Percentiles rank a stretch among this genome's conserved stretches.
Conservation (phyloP, 768 basidiomycete genomes). For the Tubosaeta sp. region DNA sequence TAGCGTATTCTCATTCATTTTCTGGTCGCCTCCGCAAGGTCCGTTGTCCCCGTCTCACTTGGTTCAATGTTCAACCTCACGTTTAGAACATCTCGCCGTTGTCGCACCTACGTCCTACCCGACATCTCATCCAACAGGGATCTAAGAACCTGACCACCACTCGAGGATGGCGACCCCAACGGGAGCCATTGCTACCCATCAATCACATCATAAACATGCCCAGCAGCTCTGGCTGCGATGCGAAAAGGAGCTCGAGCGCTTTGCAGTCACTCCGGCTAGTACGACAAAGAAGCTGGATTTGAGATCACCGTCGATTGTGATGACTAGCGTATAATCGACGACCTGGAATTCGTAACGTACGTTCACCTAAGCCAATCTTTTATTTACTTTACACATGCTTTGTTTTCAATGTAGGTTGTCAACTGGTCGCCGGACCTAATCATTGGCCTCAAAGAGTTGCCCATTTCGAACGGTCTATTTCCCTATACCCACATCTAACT, state of each 20-base stretch:
- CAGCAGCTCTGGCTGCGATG: constrained; percentile 91
- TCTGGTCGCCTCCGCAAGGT: too few relatives aligned
- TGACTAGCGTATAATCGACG: constrained; percentile 89
- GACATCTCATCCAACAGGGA: too few relatives aligned
- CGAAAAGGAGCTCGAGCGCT: constrained; percentile 92
- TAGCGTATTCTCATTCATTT: too few relatives aligned
- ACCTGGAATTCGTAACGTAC: constrained; percentile 89
- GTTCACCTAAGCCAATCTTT: constrained; percentile 21
- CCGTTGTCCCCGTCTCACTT: too few relatives aligned
- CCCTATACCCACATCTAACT: constrained; percentile 97
- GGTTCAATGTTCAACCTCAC: too few relatives aligned
- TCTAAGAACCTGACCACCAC: too few relatives aligned
- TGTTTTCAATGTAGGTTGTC: constrained; percentile 75
- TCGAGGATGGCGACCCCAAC: too few relatives aligned
- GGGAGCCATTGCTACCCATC: too few relatives aligned
- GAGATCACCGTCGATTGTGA: constrained; percentile 90
- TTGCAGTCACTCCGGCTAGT: constrained; percentile 89
- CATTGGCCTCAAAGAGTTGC: constrained; percentile 96
- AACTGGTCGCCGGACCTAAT: constrained; percentile 79
- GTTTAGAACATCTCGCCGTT: too few relatives aligned
- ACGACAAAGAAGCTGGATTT: constrained; percentile 87
- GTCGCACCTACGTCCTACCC: too few relatives aligned
- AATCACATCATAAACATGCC: not conserved
- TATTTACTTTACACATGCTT: not conserved
- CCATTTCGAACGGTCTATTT: constrained; percentile 73